Evolutionary conservation across 768 basidiomycete genomes (phyloP).

Genomic region (Calocera viscosa): DNA sequence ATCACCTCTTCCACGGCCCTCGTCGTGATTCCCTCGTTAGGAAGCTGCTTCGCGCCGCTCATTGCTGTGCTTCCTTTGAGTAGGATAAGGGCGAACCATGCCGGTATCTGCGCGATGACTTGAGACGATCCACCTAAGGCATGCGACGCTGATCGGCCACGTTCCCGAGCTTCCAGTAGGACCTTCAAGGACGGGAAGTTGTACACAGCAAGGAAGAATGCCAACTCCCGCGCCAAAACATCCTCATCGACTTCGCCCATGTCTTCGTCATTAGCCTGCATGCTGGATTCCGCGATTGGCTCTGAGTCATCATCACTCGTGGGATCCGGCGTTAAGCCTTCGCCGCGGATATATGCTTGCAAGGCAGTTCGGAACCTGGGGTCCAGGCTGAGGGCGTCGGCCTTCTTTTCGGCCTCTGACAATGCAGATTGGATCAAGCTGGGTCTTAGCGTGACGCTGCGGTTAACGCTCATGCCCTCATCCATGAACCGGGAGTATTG

Average conservation of each 20-base stretch:
- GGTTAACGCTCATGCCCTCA: slow-evolving; percentile 41
- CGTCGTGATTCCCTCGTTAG: neutral
- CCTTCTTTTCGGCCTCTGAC: slow-evolving; percentile 11
- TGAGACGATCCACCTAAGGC: neutral
- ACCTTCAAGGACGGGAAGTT: neutral
- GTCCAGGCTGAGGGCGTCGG: slow-evolving; percentile 13
- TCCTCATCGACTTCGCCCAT: neutral
- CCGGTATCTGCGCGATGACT: neutral
- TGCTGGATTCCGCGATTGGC: neutral
- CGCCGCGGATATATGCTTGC: slow-evolving; percentile 15
- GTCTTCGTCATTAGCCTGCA: neutral
- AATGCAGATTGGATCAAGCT: slow-evolving; percentile 17
- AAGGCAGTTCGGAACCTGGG: slow-evolving; percentile 12
- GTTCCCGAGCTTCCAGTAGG: neutral
- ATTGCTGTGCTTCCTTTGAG: neutral
- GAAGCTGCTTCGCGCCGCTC: neutral
- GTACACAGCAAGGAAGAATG: slow-evolving; percentile 13
- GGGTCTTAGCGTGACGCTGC: slow-evolving; percentile 52
- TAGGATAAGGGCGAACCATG: neutral
- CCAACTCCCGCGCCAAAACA: slow-evolving; percentile 9
- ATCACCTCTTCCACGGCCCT: neutral
- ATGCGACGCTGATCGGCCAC: neutral
- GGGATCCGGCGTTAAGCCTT: slow-evolving; percentile 9
- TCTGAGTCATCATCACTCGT: neutral
- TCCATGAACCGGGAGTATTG: slow-evolving; percentile 61